These are phyloP conservation scores for Chlorella sp. DNA, from an alignment of 139 green algal species.

Conservation along the genomic window DNA sequence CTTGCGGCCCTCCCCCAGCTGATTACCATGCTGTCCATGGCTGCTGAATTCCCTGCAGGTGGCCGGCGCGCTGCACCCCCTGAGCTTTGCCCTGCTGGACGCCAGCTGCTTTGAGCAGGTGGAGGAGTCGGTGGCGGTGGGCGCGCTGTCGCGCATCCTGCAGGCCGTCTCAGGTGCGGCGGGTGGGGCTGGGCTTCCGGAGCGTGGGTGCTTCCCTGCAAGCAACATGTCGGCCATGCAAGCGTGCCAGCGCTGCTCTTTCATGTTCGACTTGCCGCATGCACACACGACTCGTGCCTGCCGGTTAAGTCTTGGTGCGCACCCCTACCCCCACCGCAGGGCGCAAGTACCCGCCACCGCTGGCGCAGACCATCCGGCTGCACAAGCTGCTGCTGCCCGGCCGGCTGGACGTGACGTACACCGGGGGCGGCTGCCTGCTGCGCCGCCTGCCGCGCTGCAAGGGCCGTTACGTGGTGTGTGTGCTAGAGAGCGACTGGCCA, in stretches of 20 bases:
- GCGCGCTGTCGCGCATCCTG: constrained; percentile 17
- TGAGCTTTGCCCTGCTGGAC: constrained; percentile 5
- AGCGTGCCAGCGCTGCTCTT: too few relatives aligned
- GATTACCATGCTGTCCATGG: background rate
- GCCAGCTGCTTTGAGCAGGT: background rate
- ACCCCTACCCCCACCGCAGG: constrained; percentile 17
- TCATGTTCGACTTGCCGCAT: too few relatives aligned
- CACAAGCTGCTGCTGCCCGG: background rate
- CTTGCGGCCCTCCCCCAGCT: too few relatives aligned
- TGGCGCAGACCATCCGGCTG: background rate
- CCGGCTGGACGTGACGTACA: background rate
- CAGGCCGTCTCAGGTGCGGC: constrained; percentile 26
- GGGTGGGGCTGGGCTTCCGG: too few relatives aligned
- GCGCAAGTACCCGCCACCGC: background rate
- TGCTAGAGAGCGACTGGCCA: background rate
- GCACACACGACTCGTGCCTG: too few relatives aligned
- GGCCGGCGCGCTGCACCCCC: background rate
- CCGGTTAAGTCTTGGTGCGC: too few relatives aligned
- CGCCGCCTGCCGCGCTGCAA: constrained; percentile 13
- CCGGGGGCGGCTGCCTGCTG: constrained; percentile 25
- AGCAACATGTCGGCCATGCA: too few relatives aligned
- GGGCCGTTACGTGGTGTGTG: background rate
- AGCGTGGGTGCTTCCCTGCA: too few relatives aligned
- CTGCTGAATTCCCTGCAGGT: background rate
- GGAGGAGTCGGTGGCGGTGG: background rate